Evolutionary conservation across 2,329 filamentous ascomycete species (phyloP).

Genomic region (Pseudogymnoascus sp.): DNA sequence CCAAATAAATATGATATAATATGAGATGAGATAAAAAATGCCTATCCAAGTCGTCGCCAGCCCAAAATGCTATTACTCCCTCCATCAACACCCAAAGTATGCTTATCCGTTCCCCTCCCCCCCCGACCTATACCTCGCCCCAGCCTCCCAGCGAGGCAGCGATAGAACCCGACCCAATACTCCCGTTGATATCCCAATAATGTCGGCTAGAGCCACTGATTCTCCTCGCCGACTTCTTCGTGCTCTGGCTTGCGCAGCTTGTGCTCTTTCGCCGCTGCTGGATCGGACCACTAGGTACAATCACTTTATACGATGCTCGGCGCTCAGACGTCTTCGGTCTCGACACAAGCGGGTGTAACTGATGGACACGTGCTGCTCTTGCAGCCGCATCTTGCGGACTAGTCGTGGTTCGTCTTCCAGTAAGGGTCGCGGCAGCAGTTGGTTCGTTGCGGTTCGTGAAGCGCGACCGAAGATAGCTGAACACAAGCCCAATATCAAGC

Average conservation of each 20-base stretch:
- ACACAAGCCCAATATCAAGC: constrained; percentile 84
- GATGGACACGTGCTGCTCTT: constrained; percentile 75
- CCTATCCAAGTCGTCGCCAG: background rate
- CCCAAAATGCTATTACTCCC: background rate
- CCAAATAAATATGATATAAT: background rate
- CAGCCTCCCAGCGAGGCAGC: constrained; percentile 67
- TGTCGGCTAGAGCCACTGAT: constrained; percentile 70
- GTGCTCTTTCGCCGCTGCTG: constrained; percentile 39
- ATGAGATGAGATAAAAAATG: constrained; percentile 3
- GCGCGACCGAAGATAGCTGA: constrained; percentile 73
- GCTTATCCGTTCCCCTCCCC: no score
- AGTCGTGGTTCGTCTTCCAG: constrained; percentile 34
- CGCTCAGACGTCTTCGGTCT: constrained; percentile 40
- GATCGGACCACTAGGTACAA: constrained; percentile 43
- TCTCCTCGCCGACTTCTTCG: constrained; percentile 60
- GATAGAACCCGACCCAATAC: constrained; percentile 70
- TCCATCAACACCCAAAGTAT: constrained; percentile 6
- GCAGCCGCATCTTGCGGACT: constrained; percentile 60
- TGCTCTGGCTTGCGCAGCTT: constrained; percentile 84
- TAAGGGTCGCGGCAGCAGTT: constrained; percentile 31
- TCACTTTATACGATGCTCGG: constrained; percentile 47
- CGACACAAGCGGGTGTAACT: constrained; percentile 79
- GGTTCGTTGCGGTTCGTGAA: constrained; percentile 50
- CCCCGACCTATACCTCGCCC: constrained; percentile 69
- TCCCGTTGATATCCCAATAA: constrained; percentile 83